Evolutionary conservation across 2,329 filamentous ascomycete species (phyloP).

Genomic region (Botrytis elliptica): DNA sequence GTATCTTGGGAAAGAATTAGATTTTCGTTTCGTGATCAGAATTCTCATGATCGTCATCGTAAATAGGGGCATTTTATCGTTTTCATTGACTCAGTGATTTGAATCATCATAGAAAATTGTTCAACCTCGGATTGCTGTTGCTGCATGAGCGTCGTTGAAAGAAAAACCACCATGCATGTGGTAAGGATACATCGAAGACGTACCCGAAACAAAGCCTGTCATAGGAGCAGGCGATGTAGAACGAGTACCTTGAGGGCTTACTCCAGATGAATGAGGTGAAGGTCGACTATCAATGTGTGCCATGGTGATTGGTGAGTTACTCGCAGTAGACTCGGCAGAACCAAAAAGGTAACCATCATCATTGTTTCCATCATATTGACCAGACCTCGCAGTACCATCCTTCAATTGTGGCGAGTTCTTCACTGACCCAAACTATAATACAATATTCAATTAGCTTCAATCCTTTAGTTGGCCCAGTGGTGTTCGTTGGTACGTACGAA

Average conservation of each 20-base stretch:
- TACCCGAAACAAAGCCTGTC: constrained; percentile 49
- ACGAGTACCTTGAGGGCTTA: constrained; percentile 40
- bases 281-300: constrained; percentile 32
- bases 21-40: constrained; percentile 8
- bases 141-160: constrained; percentile 40
- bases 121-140: constrained; percentile 41
- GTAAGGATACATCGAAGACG: constrained; percentile 42
- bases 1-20: not conserved
- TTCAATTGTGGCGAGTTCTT: constrained; percentile 52
- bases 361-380: constrained; percentile 46
- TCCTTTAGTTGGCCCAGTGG: constrained; percentile 30
- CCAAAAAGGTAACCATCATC: constrained; percentile 41
- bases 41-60: constrained; percentile 12
- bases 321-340: constrained; percentile 40
- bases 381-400: constrained; percentile 47
- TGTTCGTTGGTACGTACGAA: constrained; percentile 78
- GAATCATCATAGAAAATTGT: not conserved
- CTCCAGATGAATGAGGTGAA: constrained; percentile 33
- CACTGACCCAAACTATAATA: constrained; percentile 59
- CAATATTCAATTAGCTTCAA: constrained; percentile 44
- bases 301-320: constrained; percentile 36
- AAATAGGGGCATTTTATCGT: not conserved
- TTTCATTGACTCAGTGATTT: not conserved
- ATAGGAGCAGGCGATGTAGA: constrained; percentile 48
- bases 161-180: constrained; percentile 37